Conservation (phyloP, 2,329 filamentous ascomycete species). For the Ceratocystis ficicola region DNA sequence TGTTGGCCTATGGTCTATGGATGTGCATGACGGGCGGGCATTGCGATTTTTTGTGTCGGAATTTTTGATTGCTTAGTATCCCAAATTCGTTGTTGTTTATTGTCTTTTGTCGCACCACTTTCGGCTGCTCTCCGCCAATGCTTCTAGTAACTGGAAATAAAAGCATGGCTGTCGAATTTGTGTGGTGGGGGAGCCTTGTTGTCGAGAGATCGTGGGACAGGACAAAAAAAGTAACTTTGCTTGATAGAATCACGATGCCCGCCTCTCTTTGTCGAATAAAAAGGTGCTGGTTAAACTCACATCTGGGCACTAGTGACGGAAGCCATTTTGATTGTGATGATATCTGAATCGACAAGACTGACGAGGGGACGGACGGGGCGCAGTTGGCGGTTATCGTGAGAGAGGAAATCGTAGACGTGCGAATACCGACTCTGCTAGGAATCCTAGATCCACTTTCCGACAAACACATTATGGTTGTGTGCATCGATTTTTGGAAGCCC, state of each 20-base stretch:
- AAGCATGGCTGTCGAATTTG: neutral
- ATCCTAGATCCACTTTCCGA: constrained; percentile 22
- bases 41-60: neutral
- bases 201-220: neutral
- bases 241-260: constrained; percentile 20
- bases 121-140: neutral
- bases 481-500: constrained; percentile 14
- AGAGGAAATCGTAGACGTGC: constrained; percentile 22
- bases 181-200: constrained; percentile 1
- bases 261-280: constrained; percentile 9
- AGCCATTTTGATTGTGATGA: constrained; percentile 24
- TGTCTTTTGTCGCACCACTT: neutral
- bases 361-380: constrained; percentile 20
- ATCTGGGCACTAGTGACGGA: constrained; percentile 23
- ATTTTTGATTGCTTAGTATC: neutral
- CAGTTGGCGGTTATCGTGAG: constrained; percentile 23
- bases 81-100: neutral
- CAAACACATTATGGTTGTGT: constrained; percentile 22
- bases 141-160: neutral
- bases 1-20: neutral
- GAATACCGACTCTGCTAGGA: constrained; percentile 20
- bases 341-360: constrained; percentile 22
- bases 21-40: neutral
- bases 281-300: constrained; percentile 20
- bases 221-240: neutral